These are phyloP conservation scores for Macrotyloma uniflorum DNA, from an alignment of 306 rosid genomes.

Conservation along the genomic window DNA sequence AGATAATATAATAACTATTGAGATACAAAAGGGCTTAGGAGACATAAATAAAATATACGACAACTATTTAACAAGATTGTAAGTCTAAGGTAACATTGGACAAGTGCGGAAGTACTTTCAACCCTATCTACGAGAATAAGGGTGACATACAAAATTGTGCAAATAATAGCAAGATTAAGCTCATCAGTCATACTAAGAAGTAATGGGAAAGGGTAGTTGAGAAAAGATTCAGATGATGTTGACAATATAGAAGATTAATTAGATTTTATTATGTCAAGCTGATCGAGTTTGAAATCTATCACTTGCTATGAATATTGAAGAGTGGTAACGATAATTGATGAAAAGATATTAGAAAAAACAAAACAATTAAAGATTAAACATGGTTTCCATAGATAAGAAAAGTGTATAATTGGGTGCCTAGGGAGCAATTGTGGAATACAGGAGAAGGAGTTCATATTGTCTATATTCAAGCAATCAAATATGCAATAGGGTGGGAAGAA, in stretches of 20 bases:
- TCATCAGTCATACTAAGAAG: background rate
- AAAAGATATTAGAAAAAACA: too few relatives aligned
- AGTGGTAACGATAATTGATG: too few relatives aligned
- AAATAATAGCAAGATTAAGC: background rate
- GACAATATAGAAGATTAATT: background rate
- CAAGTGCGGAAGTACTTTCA: too few relatives aligned
- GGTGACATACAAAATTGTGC: background rate
- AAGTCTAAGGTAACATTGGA: background rate
- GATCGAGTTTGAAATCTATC: background rate
- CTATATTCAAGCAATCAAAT: background rate
- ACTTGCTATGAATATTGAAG: background rate
- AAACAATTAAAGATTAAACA: too few relatives aligned
- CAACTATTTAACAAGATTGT: background rate
- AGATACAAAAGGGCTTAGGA: background rate
- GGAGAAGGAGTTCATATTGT: background rate
- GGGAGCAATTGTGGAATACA: background rate
- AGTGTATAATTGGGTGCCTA: background rate
- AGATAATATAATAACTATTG: background rate
- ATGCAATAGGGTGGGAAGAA: background rate
- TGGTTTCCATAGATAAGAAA: background rate
- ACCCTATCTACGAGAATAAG: background rate
- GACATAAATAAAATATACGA: background rate
- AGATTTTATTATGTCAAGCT: background rate
- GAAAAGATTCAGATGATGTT: background rate
- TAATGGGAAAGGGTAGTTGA: background rate